A percentile compares a stretch with the other conserved stretches of the same genome.
Conservation (phyloP, 169 alveolate species). For the Theileria equi region DNA sequence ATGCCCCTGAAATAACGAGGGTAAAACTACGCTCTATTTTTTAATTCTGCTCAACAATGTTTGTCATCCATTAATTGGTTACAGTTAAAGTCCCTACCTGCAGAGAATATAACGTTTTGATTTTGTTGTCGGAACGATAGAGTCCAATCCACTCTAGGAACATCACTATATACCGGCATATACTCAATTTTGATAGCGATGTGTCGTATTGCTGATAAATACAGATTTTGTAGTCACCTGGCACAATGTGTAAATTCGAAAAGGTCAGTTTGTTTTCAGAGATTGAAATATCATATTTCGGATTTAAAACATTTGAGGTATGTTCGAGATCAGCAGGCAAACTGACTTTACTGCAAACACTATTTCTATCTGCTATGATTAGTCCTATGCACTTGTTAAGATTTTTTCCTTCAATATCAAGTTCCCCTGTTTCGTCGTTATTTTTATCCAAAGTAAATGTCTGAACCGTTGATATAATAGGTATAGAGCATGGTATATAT, state of each 20-base stretch:
- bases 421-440: conserved; percentile 15
- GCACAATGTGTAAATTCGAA: conserved; percentile 24
- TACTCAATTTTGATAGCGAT: no score
- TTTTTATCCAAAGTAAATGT: conserved; percentile 5
- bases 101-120: conserved; percentile 29
- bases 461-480: conserved; percentile 16
- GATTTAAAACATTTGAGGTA: conserved; percentile 28
- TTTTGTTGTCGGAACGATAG: background rate
- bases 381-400: conserved; percentile 48
- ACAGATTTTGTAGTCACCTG: conserved; percentile 44
- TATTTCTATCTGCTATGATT: background rate
- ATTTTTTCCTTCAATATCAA: conserved; percentile 17
- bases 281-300: background rate
- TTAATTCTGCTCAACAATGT: no score
- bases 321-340: conserved; percentile 2
- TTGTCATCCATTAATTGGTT: background rate
- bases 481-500: conserved; percentile 35
- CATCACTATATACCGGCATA: background rate
- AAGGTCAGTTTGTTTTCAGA: conserved; percentile 5
- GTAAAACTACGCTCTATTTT: no score
- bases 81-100: conserved; percentile 38
- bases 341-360: conserved; percentile 10
- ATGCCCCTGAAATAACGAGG: no score
- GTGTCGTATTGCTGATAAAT: conserved; percentile 46
- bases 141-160: background rate